A percentile compares a stretch with the other conserved stretches of the same genome.
Conservation (phyloP, 2,329 filamentous ascomycete genomes). For the Cercospora zeina region DNA sequence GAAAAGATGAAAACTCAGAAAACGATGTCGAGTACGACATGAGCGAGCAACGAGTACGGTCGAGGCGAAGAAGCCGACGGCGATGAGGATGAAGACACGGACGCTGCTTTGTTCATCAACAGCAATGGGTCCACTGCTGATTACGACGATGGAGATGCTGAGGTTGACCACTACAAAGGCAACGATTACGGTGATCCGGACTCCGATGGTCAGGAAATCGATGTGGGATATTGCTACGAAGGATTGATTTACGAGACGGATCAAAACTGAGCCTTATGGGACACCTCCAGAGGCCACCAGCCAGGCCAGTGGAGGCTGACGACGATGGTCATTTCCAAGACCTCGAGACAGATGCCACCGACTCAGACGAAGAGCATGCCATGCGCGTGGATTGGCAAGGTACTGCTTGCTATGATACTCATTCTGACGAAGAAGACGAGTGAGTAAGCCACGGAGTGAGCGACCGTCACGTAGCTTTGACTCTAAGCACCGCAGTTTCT, state of each 20-base stretch:
- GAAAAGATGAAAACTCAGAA: too few relatives aligned
- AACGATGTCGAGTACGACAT: neutral
- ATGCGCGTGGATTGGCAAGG: too few relatives aligned
- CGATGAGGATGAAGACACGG: neutral
- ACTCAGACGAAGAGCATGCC: too few relatives aligned
- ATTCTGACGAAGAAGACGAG: too few relatives aligned
- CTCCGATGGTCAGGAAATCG: neutral
- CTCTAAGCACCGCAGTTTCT: too few relatives aligned
- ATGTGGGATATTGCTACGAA: neutral
- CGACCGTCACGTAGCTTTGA: too few relatives aligned
- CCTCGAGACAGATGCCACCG: too few relatives aligned
- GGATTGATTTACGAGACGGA: neutral
- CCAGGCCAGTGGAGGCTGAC: neutral
- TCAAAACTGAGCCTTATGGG: neutral
- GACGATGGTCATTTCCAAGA: neutral
- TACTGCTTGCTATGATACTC: too few relatives aligned
- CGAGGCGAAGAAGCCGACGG: neutral
- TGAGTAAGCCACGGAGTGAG: too few relatives aligned
- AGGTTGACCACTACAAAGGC: neutral
- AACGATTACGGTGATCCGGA: neutral
- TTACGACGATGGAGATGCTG: neutral
- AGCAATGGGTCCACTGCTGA: neutral
- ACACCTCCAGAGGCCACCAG: neutral
- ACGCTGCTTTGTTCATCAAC: neutral
- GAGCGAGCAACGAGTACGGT: neutral